Base-by-base conservation (phyloP, 2,329 filamentous ascomycete genomes). In the Arachnopeziza araneosa region DNA sequence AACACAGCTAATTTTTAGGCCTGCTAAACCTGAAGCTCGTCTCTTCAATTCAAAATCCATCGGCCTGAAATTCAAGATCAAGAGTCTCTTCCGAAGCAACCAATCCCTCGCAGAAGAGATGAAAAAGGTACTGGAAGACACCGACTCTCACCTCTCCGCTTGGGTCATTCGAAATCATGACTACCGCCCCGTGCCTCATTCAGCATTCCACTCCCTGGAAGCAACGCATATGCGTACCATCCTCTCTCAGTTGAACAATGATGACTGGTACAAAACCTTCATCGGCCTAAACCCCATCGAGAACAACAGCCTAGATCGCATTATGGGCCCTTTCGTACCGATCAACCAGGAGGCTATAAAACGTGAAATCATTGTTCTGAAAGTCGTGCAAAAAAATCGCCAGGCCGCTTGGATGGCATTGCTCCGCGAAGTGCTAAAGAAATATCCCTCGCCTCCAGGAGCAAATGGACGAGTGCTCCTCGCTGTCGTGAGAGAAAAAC, bases 211-310 rank as follows among this genome's bases (percentile, higher is more conserved):
- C 57, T 65, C 66, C 32, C 54, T 71, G 1, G 68, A 71, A 59
- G 52, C 60, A 17, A 69, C 69, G 1, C 69, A 71, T 24, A 67
- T 69, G 61, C 60, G 63, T 8, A 68, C 67, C 8, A 70, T 71
- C 24, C 56, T 71, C 5, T 62, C 62, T 14, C 68, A 71, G 48
- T 55, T 70, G 36, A 65, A 65, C 21, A 56, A 64, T 50, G 59
- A 66, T 48, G 59, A 52, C 8, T 71, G 69, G 69, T 69, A 68
- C 50, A 64, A 69, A 21, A 70, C 67, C 0, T 71, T 65, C 48
- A 62, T 56, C 2, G 59, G 48, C 1, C 51, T 71, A 17, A 62
- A 57, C 30, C 9, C 21, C 3, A 4, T 8, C 2, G 69, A 71
- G 26, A 57, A 67, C 24, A 26, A 9, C 9, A 50, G 52, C 7